A percentile compares a stretch with the other conserved stretches of the same genome.
These are phyloP conservation scores for Fraxinus paxiana DNA, from an alignment of 305 asterid species.

Conservation along the genomic window DNA sequence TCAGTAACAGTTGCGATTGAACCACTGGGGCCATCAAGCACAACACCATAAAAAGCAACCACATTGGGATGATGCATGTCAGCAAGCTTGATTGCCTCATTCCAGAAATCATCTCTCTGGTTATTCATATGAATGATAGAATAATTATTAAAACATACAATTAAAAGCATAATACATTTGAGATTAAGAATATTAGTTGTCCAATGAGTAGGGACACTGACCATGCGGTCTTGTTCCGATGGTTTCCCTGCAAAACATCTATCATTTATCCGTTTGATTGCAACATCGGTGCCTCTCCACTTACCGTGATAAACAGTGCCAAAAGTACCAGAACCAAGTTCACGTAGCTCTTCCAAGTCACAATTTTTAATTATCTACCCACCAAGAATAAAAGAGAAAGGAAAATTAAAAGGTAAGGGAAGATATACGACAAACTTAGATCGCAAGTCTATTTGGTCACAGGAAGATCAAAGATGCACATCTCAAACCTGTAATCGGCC, in stretches of 20 bases:
- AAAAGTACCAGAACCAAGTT: constrained; percentile 94
- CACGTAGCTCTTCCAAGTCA: constrained; percentile 89
- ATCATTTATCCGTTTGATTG: constrained; percentile 84
- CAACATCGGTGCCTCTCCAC: constrained; percentile 98
- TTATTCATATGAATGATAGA: constrained; percentile 16
- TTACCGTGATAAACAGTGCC: constrained; percentile 98
- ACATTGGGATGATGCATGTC: constrained; percentile 98
- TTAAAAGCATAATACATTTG: not conserved
- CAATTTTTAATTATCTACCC: constrained; percentile 69
- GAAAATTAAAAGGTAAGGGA: not conserved
- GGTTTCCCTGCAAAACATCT: constrained; percentile 86
- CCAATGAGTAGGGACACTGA: constrained; percentile 32
- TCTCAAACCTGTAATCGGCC: constrained; percentile 76
- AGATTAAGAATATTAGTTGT: constrained; percentile 4
- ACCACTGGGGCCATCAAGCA: constrained; percentile 87
- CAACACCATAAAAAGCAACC: constrained; percentile 96
- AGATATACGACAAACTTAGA: not conserved
- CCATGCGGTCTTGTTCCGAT: constrained; percentile 95
- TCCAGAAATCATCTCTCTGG: constrained; percentile 96
- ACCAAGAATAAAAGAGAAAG: constrained; percentile 3
- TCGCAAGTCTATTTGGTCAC: constrained; percentile 1
- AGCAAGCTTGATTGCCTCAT: constrained; percentile 88
- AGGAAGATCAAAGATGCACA: not conserved
- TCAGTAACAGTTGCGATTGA: constrained; percentile 93
- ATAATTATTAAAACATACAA: not conserved